Conservation (phyloP, 208 protist genomes). For the Leishmania martiniquensis region DNA sequence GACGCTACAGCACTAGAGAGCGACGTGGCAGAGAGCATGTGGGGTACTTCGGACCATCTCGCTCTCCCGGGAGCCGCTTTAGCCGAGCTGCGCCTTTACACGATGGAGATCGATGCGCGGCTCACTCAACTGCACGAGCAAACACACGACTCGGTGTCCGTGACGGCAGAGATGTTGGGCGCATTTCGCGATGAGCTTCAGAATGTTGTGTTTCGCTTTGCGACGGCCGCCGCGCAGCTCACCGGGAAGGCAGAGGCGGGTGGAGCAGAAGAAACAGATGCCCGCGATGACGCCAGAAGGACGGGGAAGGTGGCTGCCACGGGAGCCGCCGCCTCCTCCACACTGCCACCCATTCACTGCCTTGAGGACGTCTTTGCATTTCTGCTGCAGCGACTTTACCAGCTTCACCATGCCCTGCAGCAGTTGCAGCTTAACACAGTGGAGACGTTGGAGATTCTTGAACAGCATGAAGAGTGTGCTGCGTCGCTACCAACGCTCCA, state of each 20-base stretch:
- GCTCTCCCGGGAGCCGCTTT: too few species aligned
- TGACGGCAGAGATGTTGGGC: conserved; percentile 39
- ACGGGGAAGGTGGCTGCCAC: neutral
- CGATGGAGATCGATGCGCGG: conserved; percentile 15
- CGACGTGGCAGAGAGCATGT: too few species aligned
- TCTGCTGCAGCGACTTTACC: conserved; percentile 42
- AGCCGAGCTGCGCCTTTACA: conserved; percentile 9
- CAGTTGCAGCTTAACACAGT: conserved; percentile 59
- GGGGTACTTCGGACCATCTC: too few species aligned
- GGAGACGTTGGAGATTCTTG: conserved; percentile 67
- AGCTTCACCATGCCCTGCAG: conserved; percentile 41
- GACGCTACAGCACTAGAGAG: too few species aligned
- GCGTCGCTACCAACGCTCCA: conserved; percentile 38
- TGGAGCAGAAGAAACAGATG: neutral
- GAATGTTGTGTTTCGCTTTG: conserved; percentile 48
- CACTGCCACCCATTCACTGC: conserved; percentile 13
- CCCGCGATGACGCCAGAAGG: neutral
- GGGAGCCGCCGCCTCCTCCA: neutral
- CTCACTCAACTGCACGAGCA: conserved; percentile 29
- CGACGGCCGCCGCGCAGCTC: conserved; percentile 24
- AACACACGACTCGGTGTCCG: conserved; percentile 14
- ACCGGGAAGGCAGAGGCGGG: neutral
- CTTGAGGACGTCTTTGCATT: conserved; percentile 79
- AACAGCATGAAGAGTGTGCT: conserved; percentile 72
- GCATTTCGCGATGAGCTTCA: conserved; percentile 43